These are phyloP conservation scores for Eucalyptus rudis DNA, from an alignment of 345 rosid species.

Conservation along the genomic window DNA sequence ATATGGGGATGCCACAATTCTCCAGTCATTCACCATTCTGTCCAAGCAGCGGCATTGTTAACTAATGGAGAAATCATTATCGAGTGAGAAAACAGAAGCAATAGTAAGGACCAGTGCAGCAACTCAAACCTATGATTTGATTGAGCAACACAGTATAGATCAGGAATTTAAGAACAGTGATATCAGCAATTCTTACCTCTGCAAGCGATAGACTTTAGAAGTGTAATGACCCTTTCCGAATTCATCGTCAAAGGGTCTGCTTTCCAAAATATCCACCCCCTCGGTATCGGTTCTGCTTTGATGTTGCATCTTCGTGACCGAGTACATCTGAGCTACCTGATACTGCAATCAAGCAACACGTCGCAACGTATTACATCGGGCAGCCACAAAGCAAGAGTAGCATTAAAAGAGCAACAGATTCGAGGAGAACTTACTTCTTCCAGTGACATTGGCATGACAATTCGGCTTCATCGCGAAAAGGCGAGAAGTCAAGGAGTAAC, in stretches of 20 bases:
- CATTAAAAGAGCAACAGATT: neutral
- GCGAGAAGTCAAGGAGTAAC: neutral
- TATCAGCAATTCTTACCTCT: slow-evolving; percentile 23
- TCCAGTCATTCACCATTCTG: neutral
- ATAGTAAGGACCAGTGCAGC: neutral
- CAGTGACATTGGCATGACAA: slow-evolving; percentile 54
- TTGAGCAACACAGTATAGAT: neutral
- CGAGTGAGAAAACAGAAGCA: neutral
- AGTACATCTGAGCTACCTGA: slow-evolving; percentile 55
- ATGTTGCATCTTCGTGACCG: slow-evolving; percentile 61
- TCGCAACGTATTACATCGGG: neutral
- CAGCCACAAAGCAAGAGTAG: neutral
- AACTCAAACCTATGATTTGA: neutral
- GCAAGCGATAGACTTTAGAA: slow-evolving; percentile 46
- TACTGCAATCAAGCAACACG: slow-evolving; percentile 23
- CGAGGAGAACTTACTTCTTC: slow-evolving; percentile 35
- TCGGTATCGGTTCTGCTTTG: slow-evolving; percentile 36
- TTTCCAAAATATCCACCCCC: slow-evolving; percentile 53
- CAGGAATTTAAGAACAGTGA: neutral
- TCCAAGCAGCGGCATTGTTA: neutral
- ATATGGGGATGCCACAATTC: neutral
- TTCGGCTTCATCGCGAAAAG: slow-evolving; percentile 26
- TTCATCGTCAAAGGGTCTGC: slow-evolving; percentile 21
- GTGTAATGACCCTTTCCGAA: slow-evolving; percentile 48
- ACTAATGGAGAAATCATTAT: neutral